phyloP scores from a whole-genome alignment of 2,329 filamentous ascomycete genomes.

The Teratosphaeria epicoccoides region DNA sequence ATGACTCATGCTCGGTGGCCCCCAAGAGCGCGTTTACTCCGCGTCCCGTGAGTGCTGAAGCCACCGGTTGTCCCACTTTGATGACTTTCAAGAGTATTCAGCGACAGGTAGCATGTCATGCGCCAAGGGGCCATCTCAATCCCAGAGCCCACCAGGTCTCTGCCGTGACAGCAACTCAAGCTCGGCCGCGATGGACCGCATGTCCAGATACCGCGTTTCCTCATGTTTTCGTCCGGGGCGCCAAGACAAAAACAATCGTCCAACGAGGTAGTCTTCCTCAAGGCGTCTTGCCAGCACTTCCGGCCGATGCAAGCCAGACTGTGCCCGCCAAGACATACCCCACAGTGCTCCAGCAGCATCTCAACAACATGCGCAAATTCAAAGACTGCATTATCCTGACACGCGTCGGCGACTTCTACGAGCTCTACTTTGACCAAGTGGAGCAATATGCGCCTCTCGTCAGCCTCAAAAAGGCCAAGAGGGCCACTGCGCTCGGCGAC shows the following conservation, averaged over 20 bases:
- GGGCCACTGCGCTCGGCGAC: constrained; percentile 64
- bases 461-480: constrained; percentile 74
- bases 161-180: not conserved
- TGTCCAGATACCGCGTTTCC: too few relatives aligned
- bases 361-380: constrained; percentile 82
- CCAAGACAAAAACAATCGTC: constrained; percentile 31
- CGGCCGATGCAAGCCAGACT: constrained; percentile 33
- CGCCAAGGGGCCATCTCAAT: not conserved
- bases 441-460: constrained; percentile 77
- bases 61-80: not conserved
- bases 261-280: constrained; percentile 43
- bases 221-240: constrained; percentile 11
- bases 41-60: not conserved
- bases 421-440: constrained; percentile 94
- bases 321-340: constrained; percentile 54
- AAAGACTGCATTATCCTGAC: constrained; percentile 84
- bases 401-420: constrained; percentile 90
- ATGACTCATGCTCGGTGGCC: not conserved
- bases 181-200: not conserved
- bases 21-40: not conserved
- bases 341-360: constrained; percentile 77
- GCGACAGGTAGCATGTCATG: not conserved
- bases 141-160: not conserved
- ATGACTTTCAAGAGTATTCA: not conserved
- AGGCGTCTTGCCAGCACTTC: constrained; percentile 38